A percentile compares a stretch with the other conserved stretches of the same genome.
phyloP scores from a whole-genome alignment of 176 grass and related monocot genomes.

The Panicum miliaceum region DNA sequence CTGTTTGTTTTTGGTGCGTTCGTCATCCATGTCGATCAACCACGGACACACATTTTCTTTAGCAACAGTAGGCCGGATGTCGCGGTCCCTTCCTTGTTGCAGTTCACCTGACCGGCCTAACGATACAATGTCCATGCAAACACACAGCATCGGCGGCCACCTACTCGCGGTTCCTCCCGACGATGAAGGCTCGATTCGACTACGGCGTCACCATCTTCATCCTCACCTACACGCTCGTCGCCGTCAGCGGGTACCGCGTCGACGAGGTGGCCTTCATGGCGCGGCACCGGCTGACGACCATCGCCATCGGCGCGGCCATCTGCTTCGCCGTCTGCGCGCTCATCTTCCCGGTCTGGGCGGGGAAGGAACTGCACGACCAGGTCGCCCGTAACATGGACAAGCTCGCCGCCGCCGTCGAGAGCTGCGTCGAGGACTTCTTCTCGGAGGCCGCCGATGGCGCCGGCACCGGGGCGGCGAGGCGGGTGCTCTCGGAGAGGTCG shows the following conservation, averaged over 20 bases:
- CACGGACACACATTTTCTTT: not conserved
- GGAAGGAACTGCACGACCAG: constrained; percentile 59
- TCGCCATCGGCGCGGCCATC: constrained; percentile 58
- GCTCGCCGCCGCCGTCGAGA: constrained; percentile 57
- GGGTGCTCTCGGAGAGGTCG: constrained; percentile 17
- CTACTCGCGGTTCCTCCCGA: constrained; percentile 67
- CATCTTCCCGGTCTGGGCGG: constrained; percentile 63
- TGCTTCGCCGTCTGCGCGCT: constrained; percentile 56
- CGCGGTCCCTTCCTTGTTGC: not conserved
- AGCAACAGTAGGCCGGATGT: not conserved
- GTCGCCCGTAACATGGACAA: constrained; percentile 66
- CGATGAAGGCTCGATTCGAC: constrained; percentile 62
- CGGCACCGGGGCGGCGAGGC: not conserved
- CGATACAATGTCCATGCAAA: not conserved
- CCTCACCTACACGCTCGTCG: constrained; percentile 66
- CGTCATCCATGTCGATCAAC: too few species aligned
- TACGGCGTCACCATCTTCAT: constrained; percentile 78
- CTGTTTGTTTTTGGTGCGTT: constrained; percentile 78
- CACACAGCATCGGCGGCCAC: constrained; percentile 54
- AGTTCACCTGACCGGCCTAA: not conserved
- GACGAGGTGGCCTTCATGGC: constrained; percentile 49
- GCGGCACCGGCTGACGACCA: constrained; percentile 52
- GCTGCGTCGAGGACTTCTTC: constrained; percentile 66
- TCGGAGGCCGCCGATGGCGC: too few species aligned
- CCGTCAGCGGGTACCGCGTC: constrained; percentile 68